Evolutionary conservation across 2,329 filamentous ascomycete genomes (phyloP).

Genomic region (Monosporascus sp.): DNA sequence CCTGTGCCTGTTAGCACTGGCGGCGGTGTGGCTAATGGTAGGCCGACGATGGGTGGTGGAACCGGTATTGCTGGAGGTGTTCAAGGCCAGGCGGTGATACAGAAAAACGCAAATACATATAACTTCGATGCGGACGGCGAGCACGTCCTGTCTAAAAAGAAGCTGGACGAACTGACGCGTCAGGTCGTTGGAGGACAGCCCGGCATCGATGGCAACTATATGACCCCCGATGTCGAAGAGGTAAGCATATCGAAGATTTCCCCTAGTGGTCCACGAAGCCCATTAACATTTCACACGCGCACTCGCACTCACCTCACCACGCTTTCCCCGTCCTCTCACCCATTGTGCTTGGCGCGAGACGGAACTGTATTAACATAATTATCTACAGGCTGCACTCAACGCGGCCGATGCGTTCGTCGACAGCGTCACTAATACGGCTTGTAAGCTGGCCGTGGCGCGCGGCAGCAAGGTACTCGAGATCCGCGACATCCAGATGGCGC

Average conservation of each 20-base stretch:
- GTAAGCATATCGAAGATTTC: conserved; percentile 42
- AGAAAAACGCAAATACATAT: conserved; percentile 72
- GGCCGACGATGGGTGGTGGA: conserved; percentile 81
- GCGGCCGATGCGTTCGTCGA: conserved; percentile 95
- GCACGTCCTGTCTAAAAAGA: conserved; percentile 94
- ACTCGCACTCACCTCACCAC: not conserved
- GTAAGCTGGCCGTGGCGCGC: conserved; percentile 87
- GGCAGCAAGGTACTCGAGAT: conserved; percentile 87
- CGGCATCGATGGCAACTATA: conserved; percentile 65
- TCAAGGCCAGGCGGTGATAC: conserved; percentile 80
- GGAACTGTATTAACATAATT: conserved; percentile 6
- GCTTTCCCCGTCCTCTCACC: conserved; percentile 5
- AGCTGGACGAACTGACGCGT: conserved; percentile 88
- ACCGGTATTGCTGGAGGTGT: conserved; percentile 73
- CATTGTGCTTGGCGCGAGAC: not conserved
- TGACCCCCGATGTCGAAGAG: conserved; percentile 94
- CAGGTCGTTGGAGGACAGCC: conserved; percentile 80
- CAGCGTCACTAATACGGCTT: conserved; percentile 79
- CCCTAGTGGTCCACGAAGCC: not conserved
- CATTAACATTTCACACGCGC: not conserved
- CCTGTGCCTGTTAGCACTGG: conserved; percentile 69
- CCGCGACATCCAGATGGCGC: conserved; percentile 75
- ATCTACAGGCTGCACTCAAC: conserved; percentile 68
- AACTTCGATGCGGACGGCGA: conserved; percentile 86
- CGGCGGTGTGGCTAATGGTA: conserved; percentile 55